Base-by-base conservation (phyloP, 2,329 filamentous ascomycete species). In the Sclerotinia spermophila region DNA sequence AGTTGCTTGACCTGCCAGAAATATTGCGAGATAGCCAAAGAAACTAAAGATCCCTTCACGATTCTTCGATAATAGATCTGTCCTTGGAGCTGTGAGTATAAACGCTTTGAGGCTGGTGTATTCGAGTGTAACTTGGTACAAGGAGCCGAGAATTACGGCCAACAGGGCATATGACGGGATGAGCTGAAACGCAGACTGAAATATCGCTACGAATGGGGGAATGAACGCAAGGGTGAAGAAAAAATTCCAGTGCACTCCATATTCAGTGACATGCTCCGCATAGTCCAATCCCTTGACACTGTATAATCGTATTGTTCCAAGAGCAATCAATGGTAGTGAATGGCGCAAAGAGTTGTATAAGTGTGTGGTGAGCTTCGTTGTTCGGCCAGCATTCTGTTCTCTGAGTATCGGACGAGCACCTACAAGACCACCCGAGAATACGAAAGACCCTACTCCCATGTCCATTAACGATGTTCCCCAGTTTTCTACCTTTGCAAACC, bases 401-500 rank as follows among this genome's bases (percentile, higher is more conserved):
- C 92, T 94, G 61, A 97, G 83, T 19, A 94, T 85, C 2, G 92
- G 89, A 27, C 95, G 87, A 21, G 94, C 94, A 51, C 92, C 94
- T n/a, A 98, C 93, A 45, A 97, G 84, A 33, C 96, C 96, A 24
- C 92, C 92, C 3, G 94, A 94, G 81, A 97, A 99, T 76, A 99
- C 96, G 82, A 99, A 99, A 19, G 94, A 97, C 40, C 96, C 96
- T 62, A 99, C 96, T 64, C 96, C 96, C 77, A 98, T 85, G 79
- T 99, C 96, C 96, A 99, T 99, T 73, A 99, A 83, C n/a, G 95
- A 98, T 1, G 95, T 97, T 69, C 96, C 96, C 93, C 96, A 99
- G n/a, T 93, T 97, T 82, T 99, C 96, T 3, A 97, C 96, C 83
- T 99, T 99, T 71, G 94, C 96, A 79, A 98, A 98, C 44, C 96